phyloP scores from a whole-genome alignment of 768 basidiomycete species.

The Tylopilus cervinicoccineus region DNA sequence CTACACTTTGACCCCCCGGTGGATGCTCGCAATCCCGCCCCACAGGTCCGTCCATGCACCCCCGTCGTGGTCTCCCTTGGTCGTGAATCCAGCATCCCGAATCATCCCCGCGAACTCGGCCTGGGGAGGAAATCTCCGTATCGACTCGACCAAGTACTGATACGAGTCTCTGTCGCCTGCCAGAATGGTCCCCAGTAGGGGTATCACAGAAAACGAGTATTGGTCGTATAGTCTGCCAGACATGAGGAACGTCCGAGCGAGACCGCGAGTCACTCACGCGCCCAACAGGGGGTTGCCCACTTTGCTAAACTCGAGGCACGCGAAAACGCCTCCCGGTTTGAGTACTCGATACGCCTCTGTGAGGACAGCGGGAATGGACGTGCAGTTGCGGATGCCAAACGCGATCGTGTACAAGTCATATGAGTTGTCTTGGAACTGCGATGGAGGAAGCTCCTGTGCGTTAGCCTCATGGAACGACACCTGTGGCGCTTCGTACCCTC shows the following conservation, averaged over 20 bases:
- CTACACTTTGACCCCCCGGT: slow-evolving; percentile 68
- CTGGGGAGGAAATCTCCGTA: slow-evolving; percentile 89
- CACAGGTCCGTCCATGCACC: slow-evolving; percentile 85
- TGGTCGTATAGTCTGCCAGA: slow-evolving; percentile 77
- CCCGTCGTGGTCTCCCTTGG: slow-evolving; percentile 67
- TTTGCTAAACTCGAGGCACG: slow-evolving; percentile 94
- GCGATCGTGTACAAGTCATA: slow-evolving; percentile 98
- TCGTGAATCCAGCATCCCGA: slow-evolving; percentile 75
- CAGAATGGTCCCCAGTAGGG: slow-evolving; percentile 93
- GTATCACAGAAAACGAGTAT: slow-evolving; percentile 95
- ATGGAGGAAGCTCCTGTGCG: slow-evolving; percentile 70
- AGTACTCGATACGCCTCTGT: slow-evolving; percentile 89
- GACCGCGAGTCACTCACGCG: slow-evolving; percentile 52
- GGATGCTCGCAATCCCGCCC: slow-evolving; percentile 85
- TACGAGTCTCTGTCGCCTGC: slow-evolving; percentile 93
- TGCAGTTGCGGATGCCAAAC: slow-evolving; percentile 97
- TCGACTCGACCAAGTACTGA: slow-evolving; percentile 97
- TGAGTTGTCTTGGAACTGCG: slow-evolving; percentile 72
- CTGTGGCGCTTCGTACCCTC: slow-evolving; percentile 66
- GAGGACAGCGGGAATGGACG: slow-evolving; percentile 83
- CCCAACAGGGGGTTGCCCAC: slow-evolving; percentile 85
- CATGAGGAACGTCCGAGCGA: slow-evolving; percentile 3
- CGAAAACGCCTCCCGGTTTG: slow-evolving; percentile 93
- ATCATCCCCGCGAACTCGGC: slow-evolving; percentile 88
- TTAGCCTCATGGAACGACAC: slow-evolving; percentile 91